These are phyloP conservation scores for Tubosaeta brunneosetosa DNA, from an alignment of 768 basidiomycete species.

Conservation along the genomic window DNA sequence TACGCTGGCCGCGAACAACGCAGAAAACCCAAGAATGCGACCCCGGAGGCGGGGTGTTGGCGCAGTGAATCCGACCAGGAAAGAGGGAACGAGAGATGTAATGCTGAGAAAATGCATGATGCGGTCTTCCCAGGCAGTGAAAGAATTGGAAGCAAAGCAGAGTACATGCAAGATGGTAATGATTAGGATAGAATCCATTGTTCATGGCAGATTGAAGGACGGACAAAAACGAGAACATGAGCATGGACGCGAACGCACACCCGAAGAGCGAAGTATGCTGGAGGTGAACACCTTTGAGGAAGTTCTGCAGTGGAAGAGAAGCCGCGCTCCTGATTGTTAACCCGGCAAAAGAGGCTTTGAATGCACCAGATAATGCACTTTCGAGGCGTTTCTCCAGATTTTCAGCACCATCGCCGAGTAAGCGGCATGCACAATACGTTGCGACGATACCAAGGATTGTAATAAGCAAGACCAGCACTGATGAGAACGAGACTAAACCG, in stretches of 20 bases:
- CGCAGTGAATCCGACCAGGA: conserved; percentile 61
- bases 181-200: conserved; percentile 34
- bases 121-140: conserved; percentile 96
- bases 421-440: conserved; percentile 50
- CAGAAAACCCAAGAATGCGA: conserved; percentile 73
- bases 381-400: conserved; percentile 42
- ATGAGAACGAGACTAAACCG: conserved; percentile 85
- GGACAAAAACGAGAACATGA: conserved; percentile 41
- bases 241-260: conserved; percentile 42
- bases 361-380: conserved; percentile 27
- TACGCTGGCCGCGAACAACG: conserved; percentile 60
- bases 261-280: conserved; percentile 51
- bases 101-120: conserved; percentile 70
- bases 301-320: conserved; percentile 29
- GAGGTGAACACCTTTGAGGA: conserved; percentile 46
- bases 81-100: conserved; percentile 55
- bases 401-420: conserved; percentile 37
- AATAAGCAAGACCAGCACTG: conserved; percentile 60
- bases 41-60: conserved; percentile 64
- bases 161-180: conserved; percentile 64
- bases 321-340: conserved; percentile 35
- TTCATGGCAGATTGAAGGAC: conserved; percentile 30
- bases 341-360: conserved; percentile 32
- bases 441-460: conserved; percentile 54
- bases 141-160: conserved; percentile 89